Base-by-base conservation (phyloP, 129 eudicot genomes). In the Rutidosis leptorrhynchoides region DNA sequence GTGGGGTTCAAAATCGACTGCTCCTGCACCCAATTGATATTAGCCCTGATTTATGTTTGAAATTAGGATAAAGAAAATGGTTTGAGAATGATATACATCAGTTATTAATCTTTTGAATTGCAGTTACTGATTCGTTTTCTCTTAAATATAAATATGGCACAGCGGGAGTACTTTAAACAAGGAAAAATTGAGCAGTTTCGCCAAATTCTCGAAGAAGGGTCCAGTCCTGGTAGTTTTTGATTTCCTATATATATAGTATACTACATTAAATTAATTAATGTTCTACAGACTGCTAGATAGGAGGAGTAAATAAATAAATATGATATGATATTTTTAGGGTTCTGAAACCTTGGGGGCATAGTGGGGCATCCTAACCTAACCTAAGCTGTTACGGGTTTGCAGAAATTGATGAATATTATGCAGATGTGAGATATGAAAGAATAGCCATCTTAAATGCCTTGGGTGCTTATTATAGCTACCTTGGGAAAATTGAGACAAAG, bases 141-240 rank as follows among this genome's bases (percentile, higher is more conserved):
- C 19, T 43, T 65, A 32, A 21, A 27, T 46, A 7, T 21, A 20
- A 65, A 17, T 53, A 55, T 20, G 78, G 43, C 77, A 82, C 79
- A 94, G 99, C 89, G 99, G 81, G 99, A 94, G 79, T 94, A 94
- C 78, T 94, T 94, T 69, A 94, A 94, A 79, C 99, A 87, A 81
- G 99, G 97, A 22, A 94, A 94, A 64, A 71, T 81, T 42, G 94
- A 84, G 48, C 97, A 94, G 52, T 94, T 89, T 71, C 89, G 87
- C 71, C 99, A 94, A 72, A 94, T 94, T 72, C 74, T 94, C 43
- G 97, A 89, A 68, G 99, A 94, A 83, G 99, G 99, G 30, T 94
- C 97, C 62, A 86, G 97, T 73, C 95, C 95, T 58, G 99, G 99
- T 94, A 80, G 2, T 2, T 48, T 68, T 51, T 60, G 21, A 71